A percentile compares a stretch with the other conserved stretches of the same genome.
phyloP scores from a whole-genome alignment of 371 early-diverging fungal species.

The Apophysomyces variabilis region DNA sequence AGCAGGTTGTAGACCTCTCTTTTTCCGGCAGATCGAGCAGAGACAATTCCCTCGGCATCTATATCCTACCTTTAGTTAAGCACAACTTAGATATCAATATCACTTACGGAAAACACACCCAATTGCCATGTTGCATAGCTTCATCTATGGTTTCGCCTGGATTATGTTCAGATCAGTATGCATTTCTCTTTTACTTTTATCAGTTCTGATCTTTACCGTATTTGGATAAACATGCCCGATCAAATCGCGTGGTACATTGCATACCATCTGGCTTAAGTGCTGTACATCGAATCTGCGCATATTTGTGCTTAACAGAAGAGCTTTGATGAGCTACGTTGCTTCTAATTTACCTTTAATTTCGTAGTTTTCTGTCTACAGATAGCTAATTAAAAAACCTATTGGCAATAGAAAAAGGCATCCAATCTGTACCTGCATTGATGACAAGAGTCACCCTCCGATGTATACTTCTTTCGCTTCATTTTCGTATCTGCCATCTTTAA shows the following conservation, averaged over 20 bases:
- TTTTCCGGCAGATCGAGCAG: not conserved
- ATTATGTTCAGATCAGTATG: not conserved
- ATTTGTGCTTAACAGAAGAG: not conserved
- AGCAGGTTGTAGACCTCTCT: not conserved
- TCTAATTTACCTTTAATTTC: constrained; percentile 5
- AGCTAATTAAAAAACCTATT: not conserved
- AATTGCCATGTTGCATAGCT: not conserved
- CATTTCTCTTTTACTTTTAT: not conserved
- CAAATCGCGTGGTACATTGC: constrained; percentile 1
- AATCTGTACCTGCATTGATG: constrained; percentile 18
- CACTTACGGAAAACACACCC: constrained; percentile 4
- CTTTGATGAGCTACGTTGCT: not conserved
- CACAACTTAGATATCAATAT: not conserved
- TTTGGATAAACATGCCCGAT: constrained; percentile 7
- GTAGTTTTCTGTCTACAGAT: constrained; percentile 5
- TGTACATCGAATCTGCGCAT: constrained; percentile 4
- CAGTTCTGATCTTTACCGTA: not conserved
- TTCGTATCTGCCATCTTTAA: not conserved
- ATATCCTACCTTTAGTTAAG: not conserved
- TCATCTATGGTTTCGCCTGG: not conserved
- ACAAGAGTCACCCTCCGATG: constrained; percentile 6
- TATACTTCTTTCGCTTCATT: not conserved
- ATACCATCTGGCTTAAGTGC: not conserved
- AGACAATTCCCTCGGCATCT: constrained; percentile 7
- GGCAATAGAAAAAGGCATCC: not conserved